Conservation (phyloP, 2,329 filamentous ascomycete species). For the Colletotrichum falcatum region DNA sequence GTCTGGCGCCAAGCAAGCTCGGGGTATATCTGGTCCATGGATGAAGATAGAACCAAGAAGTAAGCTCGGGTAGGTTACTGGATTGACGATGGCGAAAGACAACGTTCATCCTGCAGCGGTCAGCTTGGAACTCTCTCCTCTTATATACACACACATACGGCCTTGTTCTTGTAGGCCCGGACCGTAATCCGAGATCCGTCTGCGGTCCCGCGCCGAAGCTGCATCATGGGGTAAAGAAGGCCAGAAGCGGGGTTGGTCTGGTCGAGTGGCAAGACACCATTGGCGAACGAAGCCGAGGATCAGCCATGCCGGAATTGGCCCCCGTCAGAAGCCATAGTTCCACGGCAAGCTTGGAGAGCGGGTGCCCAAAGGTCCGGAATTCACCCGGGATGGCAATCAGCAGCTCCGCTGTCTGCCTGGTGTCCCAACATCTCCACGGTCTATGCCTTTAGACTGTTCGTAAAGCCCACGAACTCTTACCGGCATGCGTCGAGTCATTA, state of each 20-base stretch:
- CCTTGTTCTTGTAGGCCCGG: too few relatives aligned
- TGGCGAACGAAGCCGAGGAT: neutral
- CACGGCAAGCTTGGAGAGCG: too few relatives aligned
- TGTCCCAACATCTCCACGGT: neutral
- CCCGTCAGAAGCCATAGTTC: neutral
- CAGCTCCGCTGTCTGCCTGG: neutral
- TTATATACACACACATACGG: neutral
- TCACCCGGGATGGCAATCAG: neutral
- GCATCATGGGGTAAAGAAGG: neutral
- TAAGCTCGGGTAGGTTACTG: too few relatives aligned
- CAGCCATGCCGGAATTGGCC: neutral
- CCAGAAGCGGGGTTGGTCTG: neutral
- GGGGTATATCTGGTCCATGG: conserved; percentile 19
- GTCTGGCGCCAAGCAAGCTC: conserved; percentile 45
- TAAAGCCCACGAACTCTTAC: accelerated
- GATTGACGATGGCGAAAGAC: neutral
- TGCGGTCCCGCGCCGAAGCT: neutral
- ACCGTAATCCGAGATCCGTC: neutral
- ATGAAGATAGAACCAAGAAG: accelerated
- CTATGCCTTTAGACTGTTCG: too few relatives aligned
- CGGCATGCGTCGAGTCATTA: neutral
- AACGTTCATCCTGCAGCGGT: too few relatives aligned
- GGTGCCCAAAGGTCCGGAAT: neutral
- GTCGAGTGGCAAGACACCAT: neutral
- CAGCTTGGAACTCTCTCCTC: neutral